These are phyloP conservation scores for Pythium aquatile DNA, from an alignment of 352 stramenopile genomes.

Conservation along the genomic window DNA sequence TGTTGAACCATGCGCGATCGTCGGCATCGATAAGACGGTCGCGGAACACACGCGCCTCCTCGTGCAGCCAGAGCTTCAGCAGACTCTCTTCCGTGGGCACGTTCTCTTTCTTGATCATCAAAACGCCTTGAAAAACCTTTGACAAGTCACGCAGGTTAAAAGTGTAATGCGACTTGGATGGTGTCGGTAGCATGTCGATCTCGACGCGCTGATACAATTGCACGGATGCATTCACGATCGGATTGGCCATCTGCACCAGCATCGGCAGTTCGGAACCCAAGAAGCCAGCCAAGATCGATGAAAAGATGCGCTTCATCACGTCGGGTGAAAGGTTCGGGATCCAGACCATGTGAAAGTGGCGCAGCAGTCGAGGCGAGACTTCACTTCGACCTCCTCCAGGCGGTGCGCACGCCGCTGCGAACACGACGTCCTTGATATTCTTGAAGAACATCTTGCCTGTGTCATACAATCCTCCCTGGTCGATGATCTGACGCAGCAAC, in stretches of 20 bases:
- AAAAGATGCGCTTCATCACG: constrained; percentile 90
- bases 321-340: constrained; percentile 81
- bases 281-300: constrained; percentile 89
- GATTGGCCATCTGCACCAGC: constrained; percentile 64
- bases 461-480: constrained; percentile 90
- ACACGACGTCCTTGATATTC: constrained; percentile 83
- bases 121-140: constrained; percentile 92
- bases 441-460: constrained; percentile 94
- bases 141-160: constrained; percentile 94
- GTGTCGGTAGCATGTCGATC: constrained; percentile 88
- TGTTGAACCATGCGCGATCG: constrained; percentile 89
- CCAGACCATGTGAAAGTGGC: constrained; percentile 92
- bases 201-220: constrained; percentile 88
- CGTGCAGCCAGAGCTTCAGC: constrained; percentile 90
- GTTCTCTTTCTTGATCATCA: constrained; percentile 90
- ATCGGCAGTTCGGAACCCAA: constrained; percentile 63
- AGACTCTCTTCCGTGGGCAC: constrained; percentile 67
- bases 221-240: constrained; percentile 88
- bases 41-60: constrained; percentile 90
- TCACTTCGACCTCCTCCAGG: constrained; percentile 86
- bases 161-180: constrained; percentile 92
- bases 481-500: constrained; percentile 89
- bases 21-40: constrained; percentile 88
- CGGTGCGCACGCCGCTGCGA: constrained; percentile 82
- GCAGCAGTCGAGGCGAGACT: constrained; percentile 80